Evolutionary conservation across 257 asterid species (phyloP), one percentile per base, ranked within the genome.

Genomic region (Solanum habrochaites): DNA sequence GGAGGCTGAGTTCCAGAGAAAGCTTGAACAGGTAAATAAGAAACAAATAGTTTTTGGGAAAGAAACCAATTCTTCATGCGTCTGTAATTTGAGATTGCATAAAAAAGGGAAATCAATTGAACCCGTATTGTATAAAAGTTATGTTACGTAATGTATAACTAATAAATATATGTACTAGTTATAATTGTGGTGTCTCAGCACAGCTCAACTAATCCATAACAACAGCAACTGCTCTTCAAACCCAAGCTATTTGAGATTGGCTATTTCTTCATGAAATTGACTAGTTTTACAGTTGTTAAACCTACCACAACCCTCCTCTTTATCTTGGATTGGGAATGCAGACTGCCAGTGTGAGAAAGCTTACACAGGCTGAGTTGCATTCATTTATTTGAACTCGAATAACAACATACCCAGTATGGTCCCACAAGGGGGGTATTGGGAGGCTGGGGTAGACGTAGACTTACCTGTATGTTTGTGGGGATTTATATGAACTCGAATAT

Each of bases 1-100:
- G 96, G 99, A 97, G 88, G 97, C 99, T 10, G 98, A 94, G 13
- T 94, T 90, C 90, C 97, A 97, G 97, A 94, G 90, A 90, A 97
- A 95, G 93, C 86, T 94, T 62, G 90, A 96, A 42, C 98, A 95
- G 99, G 99, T 97, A 92, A 89, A 74, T 31, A 29, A 45, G 85
- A 80, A 29, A 80, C 85, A 29, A 29, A 29, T 18, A 5, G 85
- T 5, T 80, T 75, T 18, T 1, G 20, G 42, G 13, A 14, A 81
- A 81, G 69, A 49, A 49, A 81, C 70, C 85, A 56, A 29, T 81
- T 78, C 3, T 27, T 49, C 27, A 27, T 31, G 85, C 29, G 21
- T 31, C 20, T 31, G 11, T 83, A 72, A 37, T 37, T 37, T 37
- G 39, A 37, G 39, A 37, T 37, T 37, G 39, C 39, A 37, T 37